phyloP scores from a whole-genome alignment of 2,329 filamentous ascomycete genomes.

The Sporothrix inflata region DNA sequence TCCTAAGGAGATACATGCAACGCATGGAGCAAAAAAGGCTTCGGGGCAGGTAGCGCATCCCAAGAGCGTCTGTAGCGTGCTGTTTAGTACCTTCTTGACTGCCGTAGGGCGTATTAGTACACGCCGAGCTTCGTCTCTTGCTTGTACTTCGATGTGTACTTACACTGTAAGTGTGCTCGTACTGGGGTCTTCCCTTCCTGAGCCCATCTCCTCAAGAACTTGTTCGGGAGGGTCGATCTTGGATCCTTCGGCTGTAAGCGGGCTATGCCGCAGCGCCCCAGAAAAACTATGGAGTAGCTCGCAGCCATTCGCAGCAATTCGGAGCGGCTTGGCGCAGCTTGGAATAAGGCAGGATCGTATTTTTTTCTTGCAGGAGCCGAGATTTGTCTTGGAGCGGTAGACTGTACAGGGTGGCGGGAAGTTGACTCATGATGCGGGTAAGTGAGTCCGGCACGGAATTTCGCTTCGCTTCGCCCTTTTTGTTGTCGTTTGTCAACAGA shows the following conservation, averaged over 20 bases:
- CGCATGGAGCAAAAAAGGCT: no score
- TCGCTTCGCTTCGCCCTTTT: background rate
- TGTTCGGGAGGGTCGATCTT: conserved; percentile 1
- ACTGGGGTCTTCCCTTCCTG: background rate
- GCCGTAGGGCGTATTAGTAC: background rate
- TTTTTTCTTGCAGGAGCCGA: background rate
- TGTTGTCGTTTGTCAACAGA: background rate
- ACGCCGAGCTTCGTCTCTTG: background rate
- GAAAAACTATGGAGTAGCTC: background rate
- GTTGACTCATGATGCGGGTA: background rate
- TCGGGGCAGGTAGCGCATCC: background rate
- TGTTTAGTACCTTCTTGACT: background rate
- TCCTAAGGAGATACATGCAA: no score
- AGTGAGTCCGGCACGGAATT: background rate
- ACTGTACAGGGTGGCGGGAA: background rate
- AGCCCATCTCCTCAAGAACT: background rate
- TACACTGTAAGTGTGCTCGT: no score
- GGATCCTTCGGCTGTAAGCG: background rate
- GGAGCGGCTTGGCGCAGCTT: background rate
- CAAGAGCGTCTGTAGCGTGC: background rate
- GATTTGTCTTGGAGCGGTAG: background rate
- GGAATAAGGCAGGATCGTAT: background rate
- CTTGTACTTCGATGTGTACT: no score
- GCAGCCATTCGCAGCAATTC: background rate
- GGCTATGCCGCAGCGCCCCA: background rate